These are phyloP conservation scores for Candida bentonensis DNA, from an alignment of 805 yeast genomes.

Conservation along the genomic window DNA sequence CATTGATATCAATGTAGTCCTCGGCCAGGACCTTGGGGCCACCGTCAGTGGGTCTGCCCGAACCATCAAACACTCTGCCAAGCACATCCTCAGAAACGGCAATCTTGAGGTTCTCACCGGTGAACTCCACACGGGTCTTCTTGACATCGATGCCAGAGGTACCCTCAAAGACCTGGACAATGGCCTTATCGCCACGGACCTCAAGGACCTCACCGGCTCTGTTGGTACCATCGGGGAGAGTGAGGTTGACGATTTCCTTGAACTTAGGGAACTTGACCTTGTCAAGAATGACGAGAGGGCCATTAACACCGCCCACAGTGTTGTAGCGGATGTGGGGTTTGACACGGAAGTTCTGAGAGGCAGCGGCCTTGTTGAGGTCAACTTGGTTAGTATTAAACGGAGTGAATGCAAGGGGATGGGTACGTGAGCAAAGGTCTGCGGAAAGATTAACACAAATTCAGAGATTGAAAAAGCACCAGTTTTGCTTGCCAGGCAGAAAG, in stretches of 20 bases:
- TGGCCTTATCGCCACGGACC: slow-evolving; percentile 92
- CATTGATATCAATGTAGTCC: slow-evolving; percentile 95
- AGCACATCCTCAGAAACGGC: slow-evolving; percentile 94
- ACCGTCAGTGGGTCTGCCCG: slow-evolving; percentile 95
- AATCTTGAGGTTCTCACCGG: slow-evolving; percentile 85
- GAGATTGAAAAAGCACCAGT: too few species aligned
- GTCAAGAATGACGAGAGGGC: slow-evolving; percentile 87
- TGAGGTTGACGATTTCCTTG: slow-evolving; percentile 92
- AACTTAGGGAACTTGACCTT: slow-evolving; percentile 80
- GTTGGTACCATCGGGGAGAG: slow-evolving; percentile 86
- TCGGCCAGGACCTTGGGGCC: slow-evolving; percentile 98
- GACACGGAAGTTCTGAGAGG: slow-evolving; percentile 77
- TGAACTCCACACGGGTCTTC: slow-evolving; percentile 93
- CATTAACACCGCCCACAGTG: slow-evolving; percentile 97
- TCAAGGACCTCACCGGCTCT: slow-evolving; percentile 98
- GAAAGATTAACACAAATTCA: neutral
- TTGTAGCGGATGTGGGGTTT: slow-evolving; percentile 87
- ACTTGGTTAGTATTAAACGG: slow-evolving; percentile 17
- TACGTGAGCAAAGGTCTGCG: neutral
- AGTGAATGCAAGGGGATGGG: neutral
- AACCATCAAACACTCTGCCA: slow-evolving; percentile 97
- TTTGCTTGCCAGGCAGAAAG: too few species aligned
- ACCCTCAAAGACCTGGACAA: slow-evolving; percentile 98
- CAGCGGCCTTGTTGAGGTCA: slow-evolving; percentile 85
- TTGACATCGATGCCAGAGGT: slow-evolving; percentile 98